Evolutionary conservation across 148 eudicot genomes (phyloP), one percentile per base, ranked within the genome.

Genomic region (Nepenthes mirabilis): DNA sequence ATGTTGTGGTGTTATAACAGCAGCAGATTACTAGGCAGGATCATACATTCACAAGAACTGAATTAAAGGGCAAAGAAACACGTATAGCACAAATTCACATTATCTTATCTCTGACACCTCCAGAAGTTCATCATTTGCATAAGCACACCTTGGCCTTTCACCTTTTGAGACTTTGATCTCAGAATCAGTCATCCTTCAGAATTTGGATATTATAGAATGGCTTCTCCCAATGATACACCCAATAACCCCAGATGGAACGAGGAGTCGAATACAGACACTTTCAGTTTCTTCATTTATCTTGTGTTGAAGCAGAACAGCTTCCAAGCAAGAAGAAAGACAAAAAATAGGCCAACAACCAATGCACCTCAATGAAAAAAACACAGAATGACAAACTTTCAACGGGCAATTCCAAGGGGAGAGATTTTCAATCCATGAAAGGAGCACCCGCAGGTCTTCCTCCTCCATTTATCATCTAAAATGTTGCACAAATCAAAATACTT

Each of bases 231-330:
- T 88, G 37, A 93, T 73, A 68, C 95, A 86, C 11, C 99, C 96
- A 68, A 93, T 93, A 63, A 79, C 82, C 75, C 75, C 86, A 47
- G 87, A 79, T 23, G 96, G 82, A 58, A 93, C 75, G 47, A 88
- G 91, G 40, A 93, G 80, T 43, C 84, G 73, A 37, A 88, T 72
- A 37, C 72, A 72, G 14, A 79, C 82, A 56, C 57, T 69, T 35
- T 91, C 88, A 66, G 77, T 91, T 76, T 80, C 96, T 58, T 88
- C 91, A 14, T 81, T 91, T 77, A 91, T 91, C 77, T 88, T 85
- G 63, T 77, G 91, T 79, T 91, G 96, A 55, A 91, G 93, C 72
- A 91, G 77, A 69, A 91, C 87, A 52, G 98, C 96, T 80, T 91
- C 96, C 55, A 91, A 49, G 11, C 3, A 11, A 49, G 11, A 11